phyloP scores from a whole-genome alignment of 148 eudicot species.

The Rhododendron williamsianum region DNA sequence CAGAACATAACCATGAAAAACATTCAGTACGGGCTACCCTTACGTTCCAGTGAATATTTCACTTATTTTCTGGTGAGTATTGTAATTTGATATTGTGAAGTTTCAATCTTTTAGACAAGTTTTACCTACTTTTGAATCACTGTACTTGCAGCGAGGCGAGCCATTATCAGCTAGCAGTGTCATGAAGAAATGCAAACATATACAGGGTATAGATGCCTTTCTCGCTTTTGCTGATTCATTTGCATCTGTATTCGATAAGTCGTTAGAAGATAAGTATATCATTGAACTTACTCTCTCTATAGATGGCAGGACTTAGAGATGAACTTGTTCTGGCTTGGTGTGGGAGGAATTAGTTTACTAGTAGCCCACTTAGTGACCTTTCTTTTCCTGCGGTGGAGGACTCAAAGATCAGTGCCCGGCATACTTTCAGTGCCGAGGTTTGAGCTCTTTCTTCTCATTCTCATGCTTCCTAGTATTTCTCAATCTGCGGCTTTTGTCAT shows the following conservation, averaged over 20 bases:
- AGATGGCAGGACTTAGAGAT: constrained; percentile 18
- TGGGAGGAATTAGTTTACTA: constrained; percentile 15
- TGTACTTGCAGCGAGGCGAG: constrained; percentile 18
- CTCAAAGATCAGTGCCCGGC: not conserved
- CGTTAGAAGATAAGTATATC: not conserved
- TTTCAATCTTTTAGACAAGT: not conserved
- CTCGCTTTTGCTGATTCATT: not conserved
- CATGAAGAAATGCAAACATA: constrained; percentile 13
- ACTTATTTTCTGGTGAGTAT: constrained; percentile 22
- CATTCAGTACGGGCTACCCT: constrained; percentile 9
- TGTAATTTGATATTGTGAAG: not conserved
- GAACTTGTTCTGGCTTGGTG: constrained; percentile 23
- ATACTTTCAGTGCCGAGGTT: constrained; percentile 12
- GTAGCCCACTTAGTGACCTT: not conserved
- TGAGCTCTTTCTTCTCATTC: constrained; percentile 18
- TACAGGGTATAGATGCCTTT: constrained; percentile 12
- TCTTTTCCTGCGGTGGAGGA: constrained; percentile 17
- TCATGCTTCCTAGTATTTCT: constrained; percentile 17
- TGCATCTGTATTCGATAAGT: not conserved
- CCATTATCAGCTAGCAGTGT: constrained; percentile 16
- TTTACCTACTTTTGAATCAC: not conserved
- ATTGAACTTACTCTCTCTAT: not conserved
- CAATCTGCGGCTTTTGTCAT: constrained; percentile 18
- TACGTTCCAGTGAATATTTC: constrained; percentile 10
- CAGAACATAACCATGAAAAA: constrained; percentile 2